Conservation (phyloP, 768 basidiomycete species). For the Boletus rufocinnamomeus region DNA sequence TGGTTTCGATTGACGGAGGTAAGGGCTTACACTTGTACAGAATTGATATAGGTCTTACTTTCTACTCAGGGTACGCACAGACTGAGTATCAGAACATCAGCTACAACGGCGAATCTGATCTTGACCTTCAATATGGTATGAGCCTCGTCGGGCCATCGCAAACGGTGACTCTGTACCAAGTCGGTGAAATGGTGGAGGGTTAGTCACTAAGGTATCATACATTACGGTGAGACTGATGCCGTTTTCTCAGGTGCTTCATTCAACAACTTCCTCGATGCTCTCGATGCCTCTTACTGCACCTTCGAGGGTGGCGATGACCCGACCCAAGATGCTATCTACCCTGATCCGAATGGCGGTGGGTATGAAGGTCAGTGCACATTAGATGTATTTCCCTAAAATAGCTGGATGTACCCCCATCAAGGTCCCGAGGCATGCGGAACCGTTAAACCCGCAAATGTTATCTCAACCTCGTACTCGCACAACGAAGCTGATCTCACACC, state of each 20-base stretch:
- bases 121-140: too few relatives aligned
- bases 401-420: not conserved
- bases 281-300: constrained; percentile 35
- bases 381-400: not conserved
- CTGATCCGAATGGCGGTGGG: constrained; percentile 26
- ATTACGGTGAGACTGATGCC: not conserved
- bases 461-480: constrained; percentile 44
- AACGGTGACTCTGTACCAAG: constrained; percentile 34
- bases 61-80: constrained; percentile 28
- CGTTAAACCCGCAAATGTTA: constrained; percentile 36
- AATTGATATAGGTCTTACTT: not conserved
- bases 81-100: constrained; percentile 26
- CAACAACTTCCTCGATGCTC: constrained; percentile 37
- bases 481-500: constrained; percentile 39
- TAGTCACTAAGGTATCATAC: not conserved
- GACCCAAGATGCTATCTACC: constrained; percentile 29
- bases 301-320: constrained; percentile 31
- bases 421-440: constrained; percentile 42
- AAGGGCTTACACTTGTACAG: not conserved
- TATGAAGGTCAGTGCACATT: constrained; percentile 17
- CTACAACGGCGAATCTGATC: constrained; percentile 34
- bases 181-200: constrained; percentile 33
- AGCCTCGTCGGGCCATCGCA: constrained; percentile 25
- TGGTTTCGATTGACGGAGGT: constrained; percentile 38
- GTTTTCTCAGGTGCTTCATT: constrained; percentile 28